A percentile compares a stretch with the other conserved stretches of the same genome.
Evolutionary conservation across 2,329 filamentous ascomycete species (phyloP).

Genomic region (Apiospora marii): DNA sequence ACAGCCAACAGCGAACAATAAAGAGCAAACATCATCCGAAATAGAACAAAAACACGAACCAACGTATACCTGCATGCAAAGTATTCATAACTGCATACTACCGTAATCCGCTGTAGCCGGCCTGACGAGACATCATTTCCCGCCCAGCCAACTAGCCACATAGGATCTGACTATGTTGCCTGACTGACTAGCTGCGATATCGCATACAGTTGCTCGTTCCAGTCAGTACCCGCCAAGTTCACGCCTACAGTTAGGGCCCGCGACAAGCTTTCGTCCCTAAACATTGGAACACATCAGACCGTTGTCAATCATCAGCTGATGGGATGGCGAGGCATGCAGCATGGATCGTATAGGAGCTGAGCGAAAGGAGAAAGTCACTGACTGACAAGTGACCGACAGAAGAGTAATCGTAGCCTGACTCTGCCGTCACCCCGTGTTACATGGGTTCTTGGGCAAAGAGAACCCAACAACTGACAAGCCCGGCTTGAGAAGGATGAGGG

Average conservation of each 20-base stretch:
- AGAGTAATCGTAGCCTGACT: neutral
- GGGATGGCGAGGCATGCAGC: slow-evolving; percentile 1
- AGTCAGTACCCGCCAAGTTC: neutral
- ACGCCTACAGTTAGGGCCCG: neutral
- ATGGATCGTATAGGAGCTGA: slow-evolving; percentile 14
- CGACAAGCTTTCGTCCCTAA: slow-evolving; percentile 2
- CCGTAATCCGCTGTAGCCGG: neutral
- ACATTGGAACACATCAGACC: slow-evolving; percentile 3
- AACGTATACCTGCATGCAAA: no score
- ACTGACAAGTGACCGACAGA: neutral
- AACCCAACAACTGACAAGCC: neutral
- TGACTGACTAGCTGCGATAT: slow-evolving; percentile 12
- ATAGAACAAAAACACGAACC: no score
- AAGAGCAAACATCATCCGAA: neutral
- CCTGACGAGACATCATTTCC: slow-evolving; percentile 14
- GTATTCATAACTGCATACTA: no score
- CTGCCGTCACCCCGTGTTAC: slow-evolving; percentile 10
- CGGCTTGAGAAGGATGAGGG: neutral
- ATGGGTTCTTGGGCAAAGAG: neutral
- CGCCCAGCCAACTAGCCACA: neutral
- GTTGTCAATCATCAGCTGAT: slow-evolving; percentile 12
- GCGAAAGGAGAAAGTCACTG: neutral
- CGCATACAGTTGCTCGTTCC: slow-evolving; percentile 6
- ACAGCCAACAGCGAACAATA: neutral
- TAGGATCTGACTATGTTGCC: neutral